Conservation (phyloP, 2,329 filamentous ascomycete genomes). For the Fusarium oligoseptatum region DNA sequence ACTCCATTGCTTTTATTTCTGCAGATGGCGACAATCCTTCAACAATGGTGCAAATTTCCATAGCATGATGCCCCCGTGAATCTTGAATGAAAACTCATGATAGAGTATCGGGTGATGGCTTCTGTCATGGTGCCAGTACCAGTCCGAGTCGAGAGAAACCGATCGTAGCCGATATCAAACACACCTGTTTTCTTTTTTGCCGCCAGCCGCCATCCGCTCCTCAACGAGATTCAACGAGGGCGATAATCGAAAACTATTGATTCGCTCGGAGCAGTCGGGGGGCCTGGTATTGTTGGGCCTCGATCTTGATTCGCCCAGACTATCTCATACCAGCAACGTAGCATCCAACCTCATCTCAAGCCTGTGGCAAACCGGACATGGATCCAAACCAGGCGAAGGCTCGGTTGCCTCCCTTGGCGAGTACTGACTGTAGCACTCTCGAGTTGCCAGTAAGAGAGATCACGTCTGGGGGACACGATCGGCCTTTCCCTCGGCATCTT, state of each 20-base stretch:
- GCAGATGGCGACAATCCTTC: background rate
- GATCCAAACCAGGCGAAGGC: conserved; percentile 32
- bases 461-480: conserved; percentile 2
- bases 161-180: conserved; percentile 33
- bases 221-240: conserved; percentile 14
- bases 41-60: conserved; percentile 1
- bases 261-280: conserved; percentile 34
- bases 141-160: conserved; percentile 21
- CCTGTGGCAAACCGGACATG: conserved; percentile 42
- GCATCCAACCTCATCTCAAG: conserved; percentile 37
- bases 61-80: conserved; percentile 9
- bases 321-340: conserved; percentile 40
- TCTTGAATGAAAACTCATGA: conserved; percentile 1
- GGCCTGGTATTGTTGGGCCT: conserved; percentile 8
- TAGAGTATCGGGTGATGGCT: conserved; percentile 6
- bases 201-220: conserved; percentile 7
- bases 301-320: conserved; percentile 32
- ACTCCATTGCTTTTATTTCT: conserved; percentile 15
- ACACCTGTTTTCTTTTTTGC: conserved; percentile 1
- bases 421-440: background rate
- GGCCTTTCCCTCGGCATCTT: conserved; percentile 4
- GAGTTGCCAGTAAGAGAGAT: conserved; percentile 3
- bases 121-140: conserved; percentile 9
- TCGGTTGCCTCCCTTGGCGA: conserved; percentile 27
- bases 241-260: conserved; percentile 27